Evolutionary conservation across 2,329 filamentous ascomycete genomes (phyloP), one percentile per base, ranked within the genome.

Genomic region (Rugonectria rugulosa): DNA sequence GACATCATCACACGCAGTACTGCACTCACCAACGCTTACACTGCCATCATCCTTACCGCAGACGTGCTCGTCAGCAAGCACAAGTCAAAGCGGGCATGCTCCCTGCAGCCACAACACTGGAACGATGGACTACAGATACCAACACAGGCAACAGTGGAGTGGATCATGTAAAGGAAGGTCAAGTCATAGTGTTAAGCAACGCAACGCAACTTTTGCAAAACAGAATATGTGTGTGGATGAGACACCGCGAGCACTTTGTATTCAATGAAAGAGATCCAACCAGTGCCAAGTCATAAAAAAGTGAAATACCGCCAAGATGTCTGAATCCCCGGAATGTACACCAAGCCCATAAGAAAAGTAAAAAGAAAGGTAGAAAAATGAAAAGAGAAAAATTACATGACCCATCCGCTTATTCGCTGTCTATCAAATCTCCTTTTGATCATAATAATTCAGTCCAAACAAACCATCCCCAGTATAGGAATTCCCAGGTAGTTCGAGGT

Each of bases 1-100:
- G 64, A 17, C 62, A 66, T 15, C 63, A 63, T 23, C 64, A 66
- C 23, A 66, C 61, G 9, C 53, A 54, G 6, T 49, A 64, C 27
- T 60, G 60, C 23, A 53, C 26, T 24, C 60, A 66, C n/a, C 64
- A 63, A 19, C 60, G 64, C 14, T 54, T 65, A 42, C 49, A 65
- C 40, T 57, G 55, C 2, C 47, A 65, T 31, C 61, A 66, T 37
- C 62, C 63, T 5, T 66, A 66, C 29, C 56, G 57, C 4, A 57
- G 64, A 40, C 60, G 55, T n/a, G 42, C 17, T 12, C 57, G 57
- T 3, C 51, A 43, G 36, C 34, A 54, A 4, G 9, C 41, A 8
- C 24, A 38, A 4, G 27, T 21, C 19, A 52, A 41, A 19, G 23
- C 31, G 1, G 15, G 23, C 10, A 20, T 43, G 17, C 43, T 15